These are phyloP conservation scores for Verticillium alfalfae DNA, from an alignment of 2,329 filamentous ascomycete species.

Conservation along the genomic window DNA sequence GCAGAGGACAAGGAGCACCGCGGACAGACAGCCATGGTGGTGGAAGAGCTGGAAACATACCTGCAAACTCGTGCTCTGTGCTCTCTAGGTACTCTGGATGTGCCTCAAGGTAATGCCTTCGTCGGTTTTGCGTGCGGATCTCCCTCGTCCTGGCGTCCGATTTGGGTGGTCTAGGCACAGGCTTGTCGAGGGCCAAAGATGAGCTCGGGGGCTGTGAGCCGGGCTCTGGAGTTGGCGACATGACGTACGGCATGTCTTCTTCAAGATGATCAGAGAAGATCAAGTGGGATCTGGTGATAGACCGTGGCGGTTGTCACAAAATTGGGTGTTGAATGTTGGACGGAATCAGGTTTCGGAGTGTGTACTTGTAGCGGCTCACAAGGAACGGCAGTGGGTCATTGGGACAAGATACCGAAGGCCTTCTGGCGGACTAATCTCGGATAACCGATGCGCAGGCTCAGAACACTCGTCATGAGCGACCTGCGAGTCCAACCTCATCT, in stretches of 20 bases:
- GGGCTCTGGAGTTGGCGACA: background rate
- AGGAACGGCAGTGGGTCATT: no score
- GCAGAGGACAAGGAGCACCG: background rate
- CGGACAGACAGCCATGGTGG: background rate
- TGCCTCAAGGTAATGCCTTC: conserved; percentile 68
- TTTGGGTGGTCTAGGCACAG: conserved; percentile 36
- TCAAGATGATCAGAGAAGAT: background rate
- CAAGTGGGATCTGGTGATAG: no score
- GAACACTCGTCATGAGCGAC: no score
- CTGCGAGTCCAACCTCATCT: no score
- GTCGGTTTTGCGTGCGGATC: conserved; percentile 66
- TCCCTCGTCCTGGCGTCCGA: conserved; percentile 34
- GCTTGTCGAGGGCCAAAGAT: conserved; percentile 21
- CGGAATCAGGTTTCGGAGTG: no score
- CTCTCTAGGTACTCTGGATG: conserved; percentile 66
- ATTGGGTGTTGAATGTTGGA: no score
- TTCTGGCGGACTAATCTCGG: no score
- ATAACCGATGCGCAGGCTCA: no score
- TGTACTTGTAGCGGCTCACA: no score
- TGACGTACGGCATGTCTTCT: background rate
- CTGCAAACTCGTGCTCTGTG: conserved; percentile 49
- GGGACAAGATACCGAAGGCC: no score
- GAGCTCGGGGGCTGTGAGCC: background rate
- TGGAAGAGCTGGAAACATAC: conserved; percentile 21
- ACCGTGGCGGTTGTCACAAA: no score